Conservation (phyloP, 2,329 filamentous ascomycete species). For the Xylariomycetidae sp. region DNA sequence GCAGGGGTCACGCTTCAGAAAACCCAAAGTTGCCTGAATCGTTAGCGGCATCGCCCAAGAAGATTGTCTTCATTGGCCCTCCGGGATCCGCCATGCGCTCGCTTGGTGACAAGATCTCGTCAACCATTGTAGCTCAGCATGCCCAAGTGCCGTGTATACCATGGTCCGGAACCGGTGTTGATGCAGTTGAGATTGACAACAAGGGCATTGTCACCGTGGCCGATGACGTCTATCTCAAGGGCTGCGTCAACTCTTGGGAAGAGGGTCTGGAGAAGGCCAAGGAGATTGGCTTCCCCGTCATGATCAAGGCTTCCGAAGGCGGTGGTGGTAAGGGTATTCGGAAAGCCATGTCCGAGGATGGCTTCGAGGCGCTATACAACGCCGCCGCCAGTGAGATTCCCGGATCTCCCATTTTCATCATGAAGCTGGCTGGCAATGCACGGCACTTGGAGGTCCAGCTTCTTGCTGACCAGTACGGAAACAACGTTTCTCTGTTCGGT, state of each 20-base stretch:
- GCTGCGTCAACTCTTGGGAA: constrained; percentile 83
- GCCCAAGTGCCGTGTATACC: constrained; percentile 94
- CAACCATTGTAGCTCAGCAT: constrained; percentile 97
- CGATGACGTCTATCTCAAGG: constrained; percentile 79
- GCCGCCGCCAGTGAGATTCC: constrained; percentile 96
- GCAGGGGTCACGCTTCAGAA: constrained; percentile 93
- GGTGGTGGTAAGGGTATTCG: constrained; percentile 99
- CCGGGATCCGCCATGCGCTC: constrained; percentile 98
- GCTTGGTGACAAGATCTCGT: constrained; percentile 98
- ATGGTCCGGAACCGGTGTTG: constrained; percentile 95
- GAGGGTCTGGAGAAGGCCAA: constrained; percentile 83
- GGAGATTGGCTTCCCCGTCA: constrained; percentile 95
- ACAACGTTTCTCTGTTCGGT: constrained; percentile 98
- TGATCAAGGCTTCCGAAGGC: constrained; percentile 99
- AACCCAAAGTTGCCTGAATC: constrained; percentile 97
- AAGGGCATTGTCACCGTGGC: constrained; percentile 87
- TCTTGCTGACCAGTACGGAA: constrained; percentile 96
- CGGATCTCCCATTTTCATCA: constrained; percentile 98
- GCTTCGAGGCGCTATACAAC: constrained; percentile 84
- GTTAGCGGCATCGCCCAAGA: constrained; percentile 90
- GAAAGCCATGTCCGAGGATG: constrained; percentile 80
- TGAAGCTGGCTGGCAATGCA: constrained; percentile 97
- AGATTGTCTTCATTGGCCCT: constrained; percentile 98
- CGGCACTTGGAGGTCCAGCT: constrained; percentile 96
- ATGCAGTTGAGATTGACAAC: constrained; percentile 70